Evolutionary conservation across 148 eudicot genomes (phyloP).

Genomic region (Polygonum aviculare): DNA sequence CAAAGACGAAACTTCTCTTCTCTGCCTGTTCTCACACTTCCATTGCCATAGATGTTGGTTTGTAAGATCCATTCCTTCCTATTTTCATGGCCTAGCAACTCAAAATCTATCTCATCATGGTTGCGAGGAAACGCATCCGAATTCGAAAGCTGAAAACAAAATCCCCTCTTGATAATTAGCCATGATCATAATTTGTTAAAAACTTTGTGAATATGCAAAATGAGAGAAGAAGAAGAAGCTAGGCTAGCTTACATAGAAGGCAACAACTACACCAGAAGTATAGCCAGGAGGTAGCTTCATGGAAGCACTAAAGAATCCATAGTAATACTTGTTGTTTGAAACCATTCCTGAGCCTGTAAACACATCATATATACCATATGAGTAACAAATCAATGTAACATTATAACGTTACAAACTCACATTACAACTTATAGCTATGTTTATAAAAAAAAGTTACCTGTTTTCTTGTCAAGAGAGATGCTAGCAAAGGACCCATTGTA

Average conservation of each 20-base stretch:
- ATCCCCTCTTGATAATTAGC: neutral
- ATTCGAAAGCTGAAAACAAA: conserved; percentile 54
- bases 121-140: conserved; percentile 57
- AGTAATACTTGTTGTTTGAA: conserved; percentile 44
- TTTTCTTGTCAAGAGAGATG: conserved; percentile 47
- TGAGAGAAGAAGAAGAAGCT: neutral
- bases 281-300: conserved; percentile 78
- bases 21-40: conserved; percentile 73
- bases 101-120: conserved; percentile 91
- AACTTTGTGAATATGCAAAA: neutral
- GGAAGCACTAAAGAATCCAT: conserved; percentile 86
- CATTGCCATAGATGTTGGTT: conserved; percentile 89
- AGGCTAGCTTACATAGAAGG: conserved; percentile 63
- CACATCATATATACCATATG: neutral
- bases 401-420: no score
- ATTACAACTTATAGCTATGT: neutral
- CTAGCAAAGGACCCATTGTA: conserved; percentile 56
- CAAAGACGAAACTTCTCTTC: conserved; percentile 82
- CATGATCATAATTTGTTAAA: neutral
- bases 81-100: conserved; percentile 79
- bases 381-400: neutral
- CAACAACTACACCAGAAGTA: conserved; percentile 85
- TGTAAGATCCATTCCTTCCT: conserved; percentile 67
- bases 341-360: conserved; percentile 63
- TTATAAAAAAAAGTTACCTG: conserved; percentile 30